Conservation (phyloP, 331 rosid genomes). For the Cydonia oblonga region DNA sequence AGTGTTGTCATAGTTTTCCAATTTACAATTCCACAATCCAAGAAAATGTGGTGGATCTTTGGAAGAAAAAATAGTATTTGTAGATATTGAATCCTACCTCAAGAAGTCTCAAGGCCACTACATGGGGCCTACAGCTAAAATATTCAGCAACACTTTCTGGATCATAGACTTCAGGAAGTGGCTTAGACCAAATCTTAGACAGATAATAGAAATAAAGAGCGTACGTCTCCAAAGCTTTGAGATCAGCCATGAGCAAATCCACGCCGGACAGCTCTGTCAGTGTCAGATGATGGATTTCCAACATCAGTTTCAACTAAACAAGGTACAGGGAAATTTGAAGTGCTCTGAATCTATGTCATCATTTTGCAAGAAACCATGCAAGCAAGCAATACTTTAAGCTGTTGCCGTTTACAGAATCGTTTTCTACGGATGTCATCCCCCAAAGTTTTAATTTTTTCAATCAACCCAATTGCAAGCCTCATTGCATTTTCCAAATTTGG, state of each 20-base stretch:
- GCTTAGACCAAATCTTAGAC: conserved; percentile 81
- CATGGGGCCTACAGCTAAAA: conserved; percentile 72
- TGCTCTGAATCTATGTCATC: not conserved
- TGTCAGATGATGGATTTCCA: not conserved
- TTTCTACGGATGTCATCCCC: too few species aligned
- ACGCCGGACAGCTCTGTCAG: conserved; percentile 59
- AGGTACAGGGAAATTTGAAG: not conserved
- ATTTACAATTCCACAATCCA: not conserved
- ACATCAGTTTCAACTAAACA: not conserved
- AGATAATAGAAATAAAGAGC: conserved; percentile 51
- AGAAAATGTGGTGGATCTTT: not conserved
- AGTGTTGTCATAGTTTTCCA: not conserved
- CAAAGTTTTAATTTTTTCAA: too few species aligned
- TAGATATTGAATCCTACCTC: conserved; percentile 43
- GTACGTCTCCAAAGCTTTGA: conserved; percentile 73
- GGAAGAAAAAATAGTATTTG: not conserved
- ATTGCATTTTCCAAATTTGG: not conserved
- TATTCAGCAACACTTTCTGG: conserved; percentile 60
- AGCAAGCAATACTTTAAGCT: not conserved
- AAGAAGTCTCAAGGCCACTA: conserved; percentile 62
- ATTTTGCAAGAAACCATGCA: not conserved
- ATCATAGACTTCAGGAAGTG: conserved; percentile 85
- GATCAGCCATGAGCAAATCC: conserved; percentile 73
- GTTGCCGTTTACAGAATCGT: too few species aligned
- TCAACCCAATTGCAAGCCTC: not conserved